Evolutionary conservation across 257 asterid genomes (phyloP).

Genomic region (Nicotiana undulata): DNA sequence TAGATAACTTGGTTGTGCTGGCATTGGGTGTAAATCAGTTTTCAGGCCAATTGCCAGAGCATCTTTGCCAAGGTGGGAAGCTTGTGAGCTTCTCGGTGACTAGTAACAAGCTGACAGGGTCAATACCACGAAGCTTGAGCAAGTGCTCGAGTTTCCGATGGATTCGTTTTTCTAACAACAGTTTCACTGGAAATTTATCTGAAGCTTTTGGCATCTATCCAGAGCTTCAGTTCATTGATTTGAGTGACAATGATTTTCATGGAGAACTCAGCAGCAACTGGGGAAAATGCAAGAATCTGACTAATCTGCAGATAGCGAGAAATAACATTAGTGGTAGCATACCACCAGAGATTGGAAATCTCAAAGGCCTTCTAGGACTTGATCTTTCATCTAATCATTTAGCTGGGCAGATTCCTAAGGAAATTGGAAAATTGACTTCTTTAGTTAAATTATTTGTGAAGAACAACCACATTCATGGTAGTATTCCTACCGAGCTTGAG

Average conservation of each 20-base stretch:
- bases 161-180: not conserved
- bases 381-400: not conserved
- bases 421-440: not conserved
- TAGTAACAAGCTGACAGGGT: conserved; percentile 1
- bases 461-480: not conserved
- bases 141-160: conserved; percentile 2
- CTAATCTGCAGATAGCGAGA: not conserved
- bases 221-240: not conserved
- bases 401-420: not conserved
- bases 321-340: conserved; percentile 4
- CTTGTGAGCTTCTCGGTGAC: not conserved
- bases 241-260: not conserved
- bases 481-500: not conserved
- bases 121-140: conserved; percentile 4
- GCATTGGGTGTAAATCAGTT: conserved; percentile 5
- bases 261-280: conserved; percentile 6
- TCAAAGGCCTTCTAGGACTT: not conserved
- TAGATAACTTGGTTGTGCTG: not conserved
- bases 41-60: conserved; percentile 2
- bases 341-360: conserved; percentile 4
- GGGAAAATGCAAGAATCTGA: not conserved
- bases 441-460: not conserved
- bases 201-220: not conserved
- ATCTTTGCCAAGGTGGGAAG: conserved; percentile 1
- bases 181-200: not conserved